Conservation (phyloP, 1,284 basidiomycete species). For the Thelephora terrestris region DNA sequence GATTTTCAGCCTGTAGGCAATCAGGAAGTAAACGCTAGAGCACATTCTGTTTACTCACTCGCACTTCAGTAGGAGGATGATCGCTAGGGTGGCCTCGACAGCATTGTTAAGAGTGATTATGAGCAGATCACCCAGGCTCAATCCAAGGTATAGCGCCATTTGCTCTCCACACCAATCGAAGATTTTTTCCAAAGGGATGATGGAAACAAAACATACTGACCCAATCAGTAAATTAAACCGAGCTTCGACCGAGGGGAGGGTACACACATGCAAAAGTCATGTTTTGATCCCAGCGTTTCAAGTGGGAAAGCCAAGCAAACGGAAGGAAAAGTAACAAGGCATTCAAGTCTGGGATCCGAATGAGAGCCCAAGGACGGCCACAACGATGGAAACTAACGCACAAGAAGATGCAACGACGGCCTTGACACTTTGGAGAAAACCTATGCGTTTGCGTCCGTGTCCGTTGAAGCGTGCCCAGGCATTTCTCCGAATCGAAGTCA, state of each 20-base stretch:
- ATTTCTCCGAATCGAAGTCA: background rate
- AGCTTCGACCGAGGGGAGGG: background rate
- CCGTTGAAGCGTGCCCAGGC: conserved; percentile 39
- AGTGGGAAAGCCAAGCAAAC: conserved; percentile 54
- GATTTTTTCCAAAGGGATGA: conserved; percentile 45
- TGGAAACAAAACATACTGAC: conserved; percentile 45
- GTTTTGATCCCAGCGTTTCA: conserved; percentile 19
- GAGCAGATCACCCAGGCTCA: conserved; percentile 46
- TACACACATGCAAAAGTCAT: conserved; percentile 12
- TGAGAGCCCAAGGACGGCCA: background rate
- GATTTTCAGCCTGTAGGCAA: conserved; percentile 31
- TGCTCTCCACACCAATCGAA: conserved; percentile 57
- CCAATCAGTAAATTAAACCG: too few species aligned
- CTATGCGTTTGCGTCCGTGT: conserved; percentile 36
- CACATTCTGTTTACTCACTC: conserved; percentile 34
- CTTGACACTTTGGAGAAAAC: conserved; percentile 34
- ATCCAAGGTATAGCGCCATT: conserved; percentile 46
- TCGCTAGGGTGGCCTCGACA: conserved; percentile 53
- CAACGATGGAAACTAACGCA: conserved; percentile 20
- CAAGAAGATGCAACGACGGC: conserved; percentile 43
- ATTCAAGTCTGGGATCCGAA: conserved; percentile 38
- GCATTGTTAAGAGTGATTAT: conserved; percentile 51
- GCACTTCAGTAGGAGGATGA: conserved; percentile 54
- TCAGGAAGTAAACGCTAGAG: conserved; percentile 1
- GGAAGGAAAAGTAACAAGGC: conserved; percentile 53